phyloP scores from a whole-genome alignment of 1,139 yeast genomes.

The Magnusiomyces ingens region DNA sequence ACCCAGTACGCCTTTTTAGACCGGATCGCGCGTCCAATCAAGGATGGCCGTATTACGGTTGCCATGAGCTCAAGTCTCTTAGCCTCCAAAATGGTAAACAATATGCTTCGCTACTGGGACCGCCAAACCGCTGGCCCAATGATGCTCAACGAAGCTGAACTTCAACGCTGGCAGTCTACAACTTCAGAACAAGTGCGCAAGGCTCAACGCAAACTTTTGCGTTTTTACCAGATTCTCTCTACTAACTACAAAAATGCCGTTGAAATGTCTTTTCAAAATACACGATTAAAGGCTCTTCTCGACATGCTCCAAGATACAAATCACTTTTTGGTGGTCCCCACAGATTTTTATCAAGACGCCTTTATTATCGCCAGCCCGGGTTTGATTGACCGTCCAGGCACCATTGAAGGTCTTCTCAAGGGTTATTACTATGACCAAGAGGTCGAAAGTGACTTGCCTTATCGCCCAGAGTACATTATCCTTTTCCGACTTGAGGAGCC shows the following conservation, averaged over 20 bases:
- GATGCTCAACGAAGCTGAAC: slow-evolving; percentile 46
- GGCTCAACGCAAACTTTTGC: slow-evolving; percentile 72
- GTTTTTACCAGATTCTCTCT: slow-evolving; percentile 65
- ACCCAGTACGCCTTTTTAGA: slow-evolving; percentile 73
- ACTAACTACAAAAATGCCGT: slow-evolving; percentile 72
- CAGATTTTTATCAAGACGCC: neutral
- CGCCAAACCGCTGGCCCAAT: slow-evolving; percentile 67
- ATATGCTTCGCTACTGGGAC: slow-evolving; percentile 64
- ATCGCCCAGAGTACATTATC: slow-evolving; percentile 46
- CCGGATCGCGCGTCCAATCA: slow-evolving; percentile 64
- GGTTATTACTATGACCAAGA: slow-evolving; percentile 31
- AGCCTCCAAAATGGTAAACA: slow-evolving; percentile 58
- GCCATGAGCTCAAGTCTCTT: slow-evolving; percentile 62
- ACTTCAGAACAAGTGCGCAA: slow-evolving; percentile 82
- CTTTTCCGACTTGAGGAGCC: slow-evolving; percentile 80
- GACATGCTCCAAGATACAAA: slow-evolving; percentile 54
- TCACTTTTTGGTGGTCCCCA: slow-evolving; percentile 54
- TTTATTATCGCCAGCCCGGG: slow-evolving; percentile 57
- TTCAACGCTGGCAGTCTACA: slow-evolving; percentile 73
- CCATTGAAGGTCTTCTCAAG: slow-evolving; percentile 33
- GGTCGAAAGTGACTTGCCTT: slow-evolving; percentile 32
- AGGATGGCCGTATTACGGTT: slow-evolving; percentile 78
- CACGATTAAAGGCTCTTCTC: slow-evolving; percentile 43
- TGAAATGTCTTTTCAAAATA: slow-evolving; percentile 57
- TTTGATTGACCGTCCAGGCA: slow-evolving; percentile 38